phyloP scores from a whole-genome alignment of 805 yeast genomes.

The Ogataea siamensis region DNA sequence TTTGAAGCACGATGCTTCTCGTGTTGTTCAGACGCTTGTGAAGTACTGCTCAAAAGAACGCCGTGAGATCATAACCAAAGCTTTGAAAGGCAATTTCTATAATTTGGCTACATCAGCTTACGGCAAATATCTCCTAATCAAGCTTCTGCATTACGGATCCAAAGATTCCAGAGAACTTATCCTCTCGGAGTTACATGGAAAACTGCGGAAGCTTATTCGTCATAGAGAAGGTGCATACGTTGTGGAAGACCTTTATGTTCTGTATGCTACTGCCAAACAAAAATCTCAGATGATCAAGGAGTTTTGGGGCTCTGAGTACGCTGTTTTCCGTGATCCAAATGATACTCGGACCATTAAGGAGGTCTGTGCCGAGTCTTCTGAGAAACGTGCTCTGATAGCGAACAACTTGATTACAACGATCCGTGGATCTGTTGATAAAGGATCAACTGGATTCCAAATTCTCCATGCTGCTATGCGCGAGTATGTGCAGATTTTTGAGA shows the following conservation, averaged over 20 bases:
- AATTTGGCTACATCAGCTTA: slow-evolving; percentile 87
- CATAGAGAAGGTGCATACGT: slow-evolving; percentile 98
- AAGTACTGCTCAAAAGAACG: slow-evolving; percentile 81
- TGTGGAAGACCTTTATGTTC: slow-evolving; percentile 85
- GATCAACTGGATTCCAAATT: slow-evolving; percentile 93
- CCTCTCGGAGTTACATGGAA: slow-evolving; percentile 85
- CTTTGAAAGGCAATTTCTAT: slow-evolving; percentile 74
- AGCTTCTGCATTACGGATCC: slow-evolving; percentile 88
- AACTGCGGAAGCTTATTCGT: slow-evolving; percentile 86
- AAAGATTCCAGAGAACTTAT: slow-evolving; percentile 73
- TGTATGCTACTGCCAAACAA: slow-evolving; percentile 82
- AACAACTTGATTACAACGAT: slow-evolving; percentile 79
- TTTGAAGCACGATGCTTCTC: slow-evolving; percentile 91
- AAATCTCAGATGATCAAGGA: slow-evolving; percentile 89
- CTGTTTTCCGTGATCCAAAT: slow-evolving; percentile 79
- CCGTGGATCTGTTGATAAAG: slow-evolving; percentile 88
- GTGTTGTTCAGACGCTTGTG: slow-evolving; percentile 91
- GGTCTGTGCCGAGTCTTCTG: slow-evolving; percentile 64
- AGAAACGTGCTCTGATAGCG: slow-evolving; percentile 73
- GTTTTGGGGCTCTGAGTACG: slow-evolving; percentile 95
- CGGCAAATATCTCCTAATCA: slow-evolving; percentile 88
- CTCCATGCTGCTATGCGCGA: slow-evolving; percentile 96
- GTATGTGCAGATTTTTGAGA: slow-evolving; percentile 68
- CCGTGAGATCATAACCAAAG: slow-evolving; percentile 63
- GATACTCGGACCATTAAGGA: slow-evolving; percentile 62